Evolutionary conservation across 106 monocot species (phyloP).

Genomic region (Chionographis japonica): DNA sequence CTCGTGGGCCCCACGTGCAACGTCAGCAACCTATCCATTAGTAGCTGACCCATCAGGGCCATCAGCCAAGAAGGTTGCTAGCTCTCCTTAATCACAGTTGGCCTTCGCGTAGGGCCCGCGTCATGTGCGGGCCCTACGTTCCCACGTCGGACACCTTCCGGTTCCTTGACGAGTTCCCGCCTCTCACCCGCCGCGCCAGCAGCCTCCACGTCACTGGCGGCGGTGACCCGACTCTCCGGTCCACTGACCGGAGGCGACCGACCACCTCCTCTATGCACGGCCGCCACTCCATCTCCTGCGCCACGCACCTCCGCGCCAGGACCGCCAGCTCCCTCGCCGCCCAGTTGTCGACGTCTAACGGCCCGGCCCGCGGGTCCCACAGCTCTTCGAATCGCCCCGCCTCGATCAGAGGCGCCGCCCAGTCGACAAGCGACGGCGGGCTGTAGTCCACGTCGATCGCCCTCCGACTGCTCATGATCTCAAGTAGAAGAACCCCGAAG

Average conservation of each 20-base stretch:
- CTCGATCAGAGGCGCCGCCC: slow-evolving; percentile 8
- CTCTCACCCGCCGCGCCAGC: neutral
- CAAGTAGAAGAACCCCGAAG: slow-evolving; percentile 37
- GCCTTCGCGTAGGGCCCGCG: too few relatives aligned
- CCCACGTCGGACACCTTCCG: too few relatives aligned
- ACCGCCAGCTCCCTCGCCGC: slow-evolving; percentile 3
- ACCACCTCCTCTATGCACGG: slow-evolving; percentile 29
- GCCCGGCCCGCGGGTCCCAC: slow-evolving; percentile 15
- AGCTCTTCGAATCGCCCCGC: slow-evolving; percentile 9
- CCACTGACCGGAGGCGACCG: neutral
- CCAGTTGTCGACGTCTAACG: neutral
- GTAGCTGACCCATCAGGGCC: too few relatives aligned
- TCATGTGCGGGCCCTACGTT: too few relatives aligned
- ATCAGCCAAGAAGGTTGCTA: too few relatives aligned
- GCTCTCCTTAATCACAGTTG: too few relatives aligned
- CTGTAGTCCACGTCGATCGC: slow-evolving; percentile 32
- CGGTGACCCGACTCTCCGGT: neutral
- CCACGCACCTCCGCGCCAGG: slow-evolving; percentile 25
- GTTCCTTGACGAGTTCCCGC: too few relatives aligned
- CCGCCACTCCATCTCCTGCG: slow-evolving; percentile 8
- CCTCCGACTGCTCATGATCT: slow-evolving; percentile 27
- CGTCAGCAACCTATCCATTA: too few relatives aligned
- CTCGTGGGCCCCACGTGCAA: too few relatives aligned
- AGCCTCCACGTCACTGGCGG: neutral
- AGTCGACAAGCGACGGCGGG: slow-evolving; percentile 17